These are phyloP conservation scores for Helotiales sp. DNA, from an alignment of 2,329 filamentous ascomycete species.

Conservation along the genomic window DNA sequence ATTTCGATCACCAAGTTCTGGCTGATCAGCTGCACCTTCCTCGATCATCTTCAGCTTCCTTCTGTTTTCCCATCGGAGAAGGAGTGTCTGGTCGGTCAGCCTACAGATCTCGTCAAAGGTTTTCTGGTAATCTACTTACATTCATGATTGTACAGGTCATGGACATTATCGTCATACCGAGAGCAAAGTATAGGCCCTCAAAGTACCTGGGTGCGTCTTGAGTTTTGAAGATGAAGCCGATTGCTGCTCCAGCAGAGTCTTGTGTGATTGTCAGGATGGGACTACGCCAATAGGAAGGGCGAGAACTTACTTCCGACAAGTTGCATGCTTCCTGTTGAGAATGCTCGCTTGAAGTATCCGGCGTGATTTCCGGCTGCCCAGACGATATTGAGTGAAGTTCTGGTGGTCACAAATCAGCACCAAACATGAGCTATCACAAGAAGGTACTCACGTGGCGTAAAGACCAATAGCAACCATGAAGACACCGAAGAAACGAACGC, in stretches of 20 bases:
- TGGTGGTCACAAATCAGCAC: background rate
- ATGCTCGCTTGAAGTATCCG: constrained; percentile 6
- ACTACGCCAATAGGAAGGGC: background rate
- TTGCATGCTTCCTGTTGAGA: background rate
- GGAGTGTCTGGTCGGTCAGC: background rate
- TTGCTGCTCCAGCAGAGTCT: constrained; percentile 4
- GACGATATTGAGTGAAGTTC: constrained; percentile 1
- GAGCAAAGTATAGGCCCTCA: constrained; percentile 1
- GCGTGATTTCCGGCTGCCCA: constrained; percentile 4
- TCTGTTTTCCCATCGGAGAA: background rate
- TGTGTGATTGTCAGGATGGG: background rate
- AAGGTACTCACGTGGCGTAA: constrained; percentile 1
- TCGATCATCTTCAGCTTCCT: background rate
- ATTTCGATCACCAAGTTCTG: constrained; percentile 2
- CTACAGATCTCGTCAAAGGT: background rate
- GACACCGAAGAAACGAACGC: constrained; percentile 1
- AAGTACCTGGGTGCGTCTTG: constrained; percentile 1
- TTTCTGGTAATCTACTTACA: background rate
- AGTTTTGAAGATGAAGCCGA: constrained; percentile 2
- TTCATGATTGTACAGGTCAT: background rate
- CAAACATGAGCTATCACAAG: background rate
- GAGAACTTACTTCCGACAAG: constrained; percentile 2
- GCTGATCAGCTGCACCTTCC: background rate
- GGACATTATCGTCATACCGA: constrained; percentile 2
- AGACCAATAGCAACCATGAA: constrained; percentile 4